Conservation (phyloP, 2,329 filamentous ascomycete genomes). For the Scedosporium aurantiacum region DNA sequence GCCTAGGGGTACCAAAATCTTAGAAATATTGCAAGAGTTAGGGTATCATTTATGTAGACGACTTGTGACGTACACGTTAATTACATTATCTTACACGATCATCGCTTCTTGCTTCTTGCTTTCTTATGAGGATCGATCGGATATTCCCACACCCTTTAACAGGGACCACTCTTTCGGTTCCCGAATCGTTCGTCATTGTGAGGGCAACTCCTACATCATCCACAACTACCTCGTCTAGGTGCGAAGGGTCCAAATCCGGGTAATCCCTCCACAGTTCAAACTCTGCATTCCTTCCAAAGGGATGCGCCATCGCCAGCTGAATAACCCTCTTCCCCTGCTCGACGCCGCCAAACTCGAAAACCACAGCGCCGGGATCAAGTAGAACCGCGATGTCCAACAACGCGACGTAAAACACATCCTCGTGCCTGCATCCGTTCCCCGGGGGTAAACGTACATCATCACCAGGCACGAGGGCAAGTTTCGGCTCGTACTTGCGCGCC, state of each 20-base stretch:
- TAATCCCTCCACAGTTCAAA: slow-evolving; percentile 66
- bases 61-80: neutral
- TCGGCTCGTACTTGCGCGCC: slow-evolving; percentile 74
- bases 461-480: slow-evolving; percentile 59
- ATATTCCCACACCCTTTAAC: slow-evolving; percentile 36
- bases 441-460: slow-evolving; percentile 17
- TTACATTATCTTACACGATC: neutral
- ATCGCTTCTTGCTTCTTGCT: neutral
- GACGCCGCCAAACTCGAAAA: slow-evolving; percentile 63
- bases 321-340: slow-evolving; percentile 57
- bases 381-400: slow-evolving; percentile 44
- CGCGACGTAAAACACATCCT: slow-evolving; percentile 56
- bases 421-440: slow-evolving; percentile 19
- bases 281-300: slow-evolving; percentile 17
- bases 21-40: neutral
- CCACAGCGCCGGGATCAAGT: slow-evolving; percentile 40
- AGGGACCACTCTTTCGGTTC: slow-evolving; percentile 6
- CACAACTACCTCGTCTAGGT: slow-evolving; percentile 14
- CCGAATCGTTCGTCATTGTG: slow-evolving; percentile 14
- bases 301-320: slow-evolving; percentile 27
- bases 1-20: neutral
- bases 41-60: slow-evolving; percentile 3
- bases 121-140: slow-evolving; percentile 29
- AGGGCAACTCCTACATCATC: neutral
- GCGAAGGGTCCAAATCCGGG: slow-evolving; percentile 30